Evolutionary conservation across 2,329 filamentous ascomycete genomes (phyloP), one percentile per base, ranked within the genome.

Genomic region (Huntiella decipiens): DNA sequence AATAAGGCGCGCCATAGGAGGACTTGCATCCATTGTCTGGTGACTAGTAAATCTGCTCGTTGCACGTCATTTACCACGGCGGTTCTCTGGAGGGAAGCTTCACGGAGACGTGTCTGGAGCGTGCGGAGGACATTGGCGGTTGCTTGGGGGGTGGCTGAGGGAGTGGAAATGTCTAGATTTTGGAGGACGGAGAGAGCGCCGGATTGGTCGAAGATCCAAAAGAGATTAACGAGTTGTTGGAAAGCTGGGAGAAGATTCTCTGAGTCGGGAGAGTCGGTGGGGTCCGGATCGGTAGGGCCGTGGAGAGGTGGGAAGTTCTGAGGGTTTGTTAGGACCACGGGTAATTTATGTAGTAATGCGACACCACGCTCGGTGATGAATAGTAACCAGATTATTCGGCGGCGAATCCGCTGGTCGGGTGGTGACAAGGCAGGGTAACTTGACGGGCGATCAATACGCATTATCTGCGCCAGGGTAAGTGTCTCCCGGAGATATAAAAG

Each of bases 351-450:
- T 11, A 71, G 59, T 50, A 70, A 62, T 10, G 65, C 64, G 4
- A 71, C 67, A 4, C 67, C 67, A 56, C 59, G 54, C 49, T 66
- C 68, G 0, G 67, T 71, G 10, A 70, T 61, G 48, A 68, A 70
- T 0, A 70, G 53, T 1, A 70, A 51, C 65, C 65, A 70, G 10
- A 68, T 48, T 4, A 69, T 60, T 1, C 67, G 58, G 7, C 65
- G 60, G 4, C 63, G 60, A 43, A 69, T 57, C 50, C 67, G 64
- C 38, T 66, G 62, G 43, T 69, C 65, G 3, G 57, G 47, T 12
- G n/a, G 4, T 5, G 16, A 13, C n/a, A 46, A 37, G 4, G 10
- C 13, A 17, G 10, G 11, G 33, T 32, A 36, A 22, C 37, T 40
- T 19, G 38, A 7, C 0, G 58, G 51, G 8, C 63, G 60, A 43